Base-by-base conservation (phyloP, 2,329 filamentous ascomycete genomes). In the Arthroderma sp. region DNA sequence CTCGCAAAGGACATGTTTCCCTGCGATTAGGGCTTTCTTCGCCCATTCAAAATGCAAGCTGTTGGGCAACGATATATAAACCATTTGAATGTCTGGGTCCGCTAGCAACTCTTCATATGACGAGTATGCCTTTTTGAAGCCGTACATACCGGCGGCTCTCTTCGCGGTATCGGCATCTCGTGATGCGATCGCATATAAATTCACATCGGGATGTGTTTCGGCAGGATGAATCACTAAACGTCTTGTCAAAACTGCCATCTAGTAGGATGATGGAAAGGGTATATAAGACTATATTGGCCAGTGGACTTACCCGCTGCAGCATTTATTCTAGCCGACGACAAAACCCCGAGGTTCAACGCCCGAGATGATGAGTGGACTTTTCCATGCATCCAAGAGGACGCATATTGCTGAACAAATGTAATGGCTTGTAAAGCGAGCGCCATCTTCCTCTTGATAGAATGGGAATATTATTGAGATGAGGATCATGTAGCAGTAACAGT, bases 181-280 rank as follows among this genome's bases (percentile, higher is more conserved):
- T 2, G 74, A 72, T 1, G 75, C 74, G 6, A 79, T 66, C 4
- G 65, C 71, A 27, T 70, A 64, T 8, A 79, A 50, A 7, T 75
- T 60, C 5, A 77, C 69, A 36, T 74, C 71, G 0, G 74, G 64
- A 53, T 79, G 75, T 3, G 64, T 66, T 49, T 63, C 67, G 10
- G 73, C 71, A 0, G 74, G 73, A 7, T 53, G 54, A 34, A 77
- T 52, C 29, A 58, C 47, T 49, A 31, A 22, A 22, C 5, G 22
- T 9, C 29, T 32, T 38, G 5, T 11, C 29, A 4, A 27, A 42
- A 27, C 11, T 27, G 29, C 29, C 27, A 3, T 10, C 2, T 27
- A 6, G 3, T 36, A n/a, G 10, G 42, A 22, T 3, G 27, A 29
- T n/a, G 6, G 10, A n/a, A n/a, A n/a, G n/a, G n/a, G n/a, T n/a